Percentiles rank a stretch among this genome's conserved stretches.
These are phyloP conservation scores for Peniophora sp. DNA, from an alignment of 1,284 basidiomycete species.

Conservation along the genomic window DNA sequence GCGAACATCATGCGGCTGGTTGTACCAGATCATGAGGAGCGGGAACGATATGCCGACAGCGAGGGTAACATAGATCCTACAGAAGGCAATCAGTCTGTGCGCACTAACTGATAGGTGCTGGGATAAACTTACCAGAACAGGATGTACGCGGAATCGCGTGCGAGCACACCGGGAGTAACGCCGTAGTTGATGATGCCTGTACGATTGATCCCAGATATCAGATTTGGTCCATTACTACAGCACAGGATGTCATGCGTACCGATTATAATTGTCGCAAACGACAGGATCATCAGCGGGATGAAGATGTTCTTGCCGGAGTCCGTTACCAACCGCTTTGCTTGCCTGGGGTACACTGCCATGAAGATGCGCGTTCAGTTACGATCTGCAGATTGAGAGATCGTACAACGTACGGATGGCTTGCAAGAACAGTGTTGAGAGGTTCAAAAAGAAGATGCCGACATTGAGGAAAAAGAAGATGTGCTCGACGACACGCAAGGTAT, in stretches of 20 bases:
- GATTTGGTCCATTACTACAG: no score
- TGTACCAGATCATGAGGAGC: conserved; percentile 46
- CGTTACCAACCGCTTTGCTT: conserved; percentile 32
- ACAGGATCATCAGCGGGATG: conserved; percentile 40
- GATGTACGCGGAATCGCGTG: conserved; percentile 17
- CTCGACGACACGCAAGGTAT: conserved; percentile 27
- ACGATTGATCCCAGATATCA: no score
- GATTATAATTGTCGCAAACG: conserved; percentile 43
- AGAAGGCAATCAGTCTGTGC: not conserved
- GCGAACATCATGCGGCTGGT: conserved; percentile 34
- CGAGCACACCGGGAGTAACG: conserved; percentile 21
- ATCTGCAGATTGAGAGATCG: not conserved
- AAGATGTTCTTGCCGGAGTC: conserved; percentile 39
- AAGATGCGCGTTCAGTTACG: not conserved
- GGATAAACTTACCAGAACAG: conserved; percentile 29
- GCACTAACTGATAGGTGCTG: conserved; percentile 6
- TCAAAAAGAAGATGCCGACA: conserved; percentile 34
- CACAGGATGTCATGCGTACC: conserved; percentile 13
- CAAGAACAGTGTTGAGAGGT: conserved; percentile 30
- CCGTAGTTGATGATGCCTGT: conserved; percentile 34
- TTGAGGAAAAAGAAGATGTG: conserved; percentile 40
- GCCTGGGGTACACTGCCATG: conserved; percentile 31
- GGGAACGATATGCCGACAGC: conserved; percentile 34
- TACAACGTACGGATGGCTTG: conserved; percentile 32
- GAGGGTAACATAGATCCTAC: conserved; percentile 36